phyloP scores from a whole-genome alignment of 2,329 filamentous ascomycete species.

The Reticulascus tulasneorum region DNA sequence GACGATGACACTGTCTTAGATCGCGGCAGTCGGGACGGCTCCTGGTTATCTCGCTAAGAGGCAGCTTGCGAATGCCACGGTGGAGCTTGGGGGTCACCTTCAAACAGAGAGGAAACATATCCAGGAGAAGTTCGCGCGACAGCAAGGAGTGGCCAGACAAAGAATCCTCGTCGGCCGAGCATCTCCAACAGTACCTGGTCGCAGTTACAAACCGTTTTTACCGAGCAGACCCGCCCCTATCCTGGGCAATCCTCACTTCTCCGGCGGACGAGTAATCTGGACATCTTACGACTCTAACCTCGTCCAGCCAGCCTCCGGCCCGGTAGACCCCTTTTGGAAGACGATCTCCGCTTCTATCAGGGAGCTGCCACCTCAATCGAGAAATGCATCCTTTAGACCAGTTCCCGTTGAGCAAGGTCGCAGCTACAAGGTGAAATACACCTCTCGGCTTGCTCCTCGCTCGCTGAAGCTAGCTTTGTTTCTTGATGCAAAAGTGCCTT shows the following conservation, averaged over 20 bases:
- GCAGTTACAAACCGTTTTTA: slow-evolving; percentile 19
- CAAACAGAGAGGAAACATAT: slow-evolving; percentile 11
- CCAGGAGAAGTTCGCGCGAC: slow-evolving; percentile 5
- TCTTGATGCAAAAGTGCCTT: too few relatives aligned
- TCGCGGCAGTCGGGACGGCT: too few relatives aligned
- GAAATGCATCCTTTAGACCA: slow-evolving; percentile 22
- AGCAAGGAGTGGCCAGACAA: slow-evolving; percentile 6
- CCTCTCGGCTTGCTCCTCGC: too few relatives aligned
- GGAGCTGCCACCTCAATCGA: slow-evolving; percentile 30
- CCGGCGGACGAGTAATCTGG: slow-evolving; percentile 9
- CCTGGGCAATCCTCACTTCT: slow-evolving; percentile 6
- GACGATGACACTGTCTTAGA: too few relatives aligned
- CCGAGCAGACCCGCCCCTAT: slow-evolving; percentile 17
- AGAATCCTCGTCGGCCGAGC: slow-evolving; percentile 11
- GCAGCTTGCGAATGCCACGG: too few relatives aligned
- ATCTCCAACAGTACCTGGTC: slow-evolving; percentile 10
- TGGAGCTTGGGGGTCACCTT: too few relatives aligned
- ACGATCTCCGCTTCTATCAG: slow-evolving; percentile 30
- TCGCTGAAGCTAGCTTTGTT: too few relatives aligned
- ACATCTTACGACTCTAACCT: slow-evolving; percentile 21
- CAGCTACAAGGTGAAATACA: too few relatives aligned
- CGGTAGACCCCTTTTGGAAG: slow-evolving; percentile 30
- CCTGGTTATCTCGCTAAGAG: too few relatives aligned
- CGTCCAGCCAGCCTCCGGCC: slow-evolving; percentile 31
- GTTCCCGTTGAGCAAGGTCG: too few relatives aligned